Evolutionary conservation across 352 stramenopile genomes (phyloP), one percentile per base, ranked within the genome.

Genomic region (Halophytophthora batemanensis): DNA sequence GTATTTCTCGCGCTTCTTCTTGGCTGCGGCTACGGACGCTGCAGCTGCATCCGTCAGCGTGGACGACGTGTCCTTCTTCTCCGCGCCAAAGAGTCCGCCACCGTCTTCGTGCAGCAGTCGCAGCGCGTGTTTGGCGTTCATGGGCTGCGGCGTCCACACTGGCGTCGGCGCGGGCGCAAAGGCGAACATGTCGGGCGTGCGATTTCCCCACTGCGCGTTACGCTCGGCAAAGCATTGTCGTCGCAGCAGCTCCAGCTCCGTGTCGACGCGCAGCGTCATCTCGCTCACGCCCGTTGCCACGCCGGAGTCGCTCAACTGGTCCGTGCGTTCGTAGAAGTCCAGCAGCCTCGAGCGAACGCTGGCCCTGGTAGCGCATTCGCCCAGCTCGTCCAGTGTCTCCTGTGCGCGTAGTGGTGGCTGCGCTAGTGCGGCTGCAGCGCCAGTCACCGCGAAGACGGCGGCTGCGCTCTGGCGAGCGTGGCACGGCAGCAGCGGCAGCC

Each of bases 251-350:
- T 92, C 82, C 28, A 92, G 59, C 56, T 90, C 77, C 42, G 72
- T 86, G 68, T 92, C 82, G 29, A 87, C 74, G 45, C 79, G 78
- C 49, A 92, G 68, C 55, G 75, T 87, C 72, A 84, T 81, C 60
- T 92, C 81, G 35, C 53, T 71, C 21, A 83, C 43, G 10, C 17
- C 25, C 23, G 18, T 50, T 18, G 7, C 42, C 35, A 2, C 22
- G n/a, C n/a, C n/a, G n/a, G n/a, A n/a, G n/a, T n/a, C n/a, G 5
- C 33, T 12, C 17, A 71, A 45, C 43, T 83, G 74, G 33, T 67
- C 50, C 11, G 71, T 67, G 43, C 55, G 29, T 11, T 44, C 54
- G 56, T 85, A 88, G 46, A 69, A 68, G 13, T 45, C 40, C 43
- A 73, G 22, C 10, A 91, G 64, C 45, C 75, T 47, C 21, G 28